Base-by-base conservation (phyloP, 306 rosid genomes). In the barrel medic (Medicago truncatula) region DNA sequence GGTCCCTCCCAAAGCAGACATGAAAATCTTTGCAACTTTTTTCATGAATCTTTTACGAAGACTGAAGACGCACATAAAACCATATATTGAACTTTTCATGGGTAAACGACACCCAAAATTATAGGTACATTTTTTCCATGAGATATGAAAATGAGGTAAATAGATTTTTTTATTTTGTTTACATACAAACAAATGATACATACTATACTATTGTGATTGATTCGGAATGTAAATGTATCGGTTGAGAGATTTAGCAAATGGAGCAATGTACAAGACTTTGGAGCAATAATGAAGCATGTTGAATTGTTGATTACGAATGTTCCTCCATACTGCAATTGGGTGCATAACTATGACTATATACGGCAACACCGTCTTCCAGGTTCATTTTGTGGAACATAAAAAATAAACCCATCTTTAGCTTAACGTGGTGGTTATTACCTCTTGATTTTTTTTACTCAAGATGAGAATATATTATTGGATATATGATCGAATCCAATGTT, bases 1-100 rank as follows among this genome's bases (percentile, higher is more conserved):
- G 87, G 84, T 80, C 76, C 64, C 84, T 76, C 21, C 44, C 57
- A n/a, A 47, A 76, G 82, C 74, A 83, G 84, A 80, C 87, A 83
- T 52, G 53, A 70, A 83, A 82, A 83, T 83, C 84, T 80, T 62
- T 67, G 25, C 54, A 9, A 75, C 68, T 39, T 71, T 49, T 75
- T 34, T 47, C 53, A 38, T 77, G 72, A 77, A 82, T 75, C 84
- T 69, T 40, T 49, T 6, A 31, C 36, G 36, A 31, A 31, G 36
- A 31, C 6, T 31, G 36, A 31, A 31, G 36, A 31, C 6, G 36
- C 36, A 31, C 36, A 31, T 31, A 31, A 31, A 31, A 31, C 36
- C 36, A 31, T 31, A 31, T 31, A 31, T 5, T 31, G 36, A 31
- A 5, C 34, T 31, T 31, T 31, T 31, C 36, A 31, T 31, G 34